Base-by-base conservation (phyloP, 306 rosid genomes). In the Luffa aegyptiaca region DNA sequence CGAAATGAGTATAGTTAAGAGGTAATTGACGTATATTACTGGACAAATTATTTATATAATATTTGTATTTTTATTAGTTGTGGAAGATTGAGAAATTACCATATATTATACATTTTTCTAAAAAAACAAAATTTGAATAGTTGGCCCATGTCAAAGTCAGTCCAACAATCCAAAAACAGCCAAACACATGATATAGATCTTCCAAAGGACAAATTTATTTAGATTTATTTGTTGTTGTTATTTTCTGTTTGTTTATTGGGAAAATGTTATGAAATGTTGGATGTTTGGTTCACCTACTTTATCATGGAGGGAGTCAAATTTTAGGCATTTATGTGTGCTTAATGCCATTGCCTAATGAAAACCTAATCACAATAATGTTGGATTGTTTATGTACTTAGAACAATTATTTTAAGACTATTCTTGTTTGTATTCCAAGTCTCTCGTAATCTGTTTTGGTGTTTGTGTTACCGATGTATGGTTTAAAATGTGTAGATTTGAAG, bases 241-340 rank as follows among this genome's bases (percentile, higher is more conserved):
- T 70, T 44, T 70, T 70, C 9, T 70, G 55, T 70, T 70, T 70
- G 75, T 44, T 70, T 70, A 18, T 44, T 11, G 8, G 2, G 9
- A 70, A 70, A 70, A 44, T 44, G 53, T 9, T 70, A 10, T 5
- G 18, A 70, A 42, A 5, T 16, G 33, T 17, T 66, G n/a, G 36
- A 21, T 70, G 76, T 70, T 70, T 70, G 76, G 76, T 70, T 70
- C 76, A 70, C 76, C 76, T 20, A 70, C 45, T 41, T 39, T 68
- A 26, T 26, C 5, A 61, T 61, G 39, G 66, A 61, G 17, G 66
- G 66, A 10, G 64, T 10, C 31, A 61, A 46, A 61, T 7, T 69
- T 41, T 35, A 63, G 49, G 49, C 45, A 37, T 3, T 68, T 68
- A 3, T 68, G 52, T 9, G 14, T 68, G 49, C 51, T 37, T 68